Conservation (phyloP, 139 green algal genomes). For the Chlamydomonas applanata region DNA sequence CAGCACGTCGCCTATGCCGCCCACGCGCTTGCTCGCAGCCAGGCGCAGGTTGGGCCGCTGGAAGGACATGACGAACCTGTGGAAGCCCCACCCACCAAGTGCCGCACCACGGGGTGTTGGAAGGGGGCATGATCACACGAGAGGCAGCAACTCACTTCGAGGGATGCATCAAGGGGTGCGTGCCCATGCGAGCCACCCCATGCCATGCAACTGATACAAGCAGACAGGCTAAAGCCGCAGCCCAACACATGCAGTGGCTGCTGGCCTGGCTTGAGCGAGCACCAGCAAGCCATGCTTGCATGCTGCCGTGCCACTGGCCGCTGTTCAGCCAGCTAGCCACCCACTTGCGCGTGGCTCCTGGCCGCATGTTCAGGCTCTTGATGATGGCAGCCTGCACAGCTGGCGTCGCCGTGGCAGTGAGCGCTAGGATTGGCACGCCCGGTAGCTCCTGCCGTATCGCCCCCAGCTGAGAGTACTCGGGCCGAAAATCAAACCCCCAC, state of each 20-base stretch:
- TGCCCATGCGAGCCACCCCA: too few species aligned
- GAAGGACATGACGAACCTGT: conserved; percentile 48
- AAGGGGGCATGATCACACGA: too few species aligned
- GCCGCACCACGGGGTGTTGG: too few species aligned
- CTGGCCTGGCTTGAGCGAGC: too few species aligned
- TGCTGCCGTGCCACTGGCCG: too few species aligned
- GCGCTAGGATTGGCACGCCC: conserved; percentile 72
- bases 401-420: conserved; percentile 86
- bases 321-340: neutral
- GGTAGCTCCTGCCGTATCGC: conserved; percentile 43
- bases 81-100: neutral
- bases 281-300: too few species aligned
- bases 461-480: conserved; percentile 51
- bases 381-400: conserved; percentile 22
- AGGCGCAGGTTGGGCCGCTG: conserved; percentile 63
- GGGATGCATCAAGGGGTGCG: too few species aligned
- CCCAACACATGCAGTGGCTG: too few species aligned
- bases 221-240: too few species aligned
- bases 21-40: conserved; percentile 29
- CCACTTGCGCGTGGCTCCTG: neutral
- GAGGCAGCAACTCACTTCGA: too few species aligned
- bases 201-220: too few species aligned
- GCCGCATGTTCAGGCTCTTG: conserved; percentile 7
- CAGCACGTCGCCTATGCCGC: neutral
- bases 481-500: conserved; percentile 47